These are phyloP conservation scores for Salicornia ramosissima DNA, from an alignment of 148 eudicot genomes.

Conservation along the genomic window DNA sequence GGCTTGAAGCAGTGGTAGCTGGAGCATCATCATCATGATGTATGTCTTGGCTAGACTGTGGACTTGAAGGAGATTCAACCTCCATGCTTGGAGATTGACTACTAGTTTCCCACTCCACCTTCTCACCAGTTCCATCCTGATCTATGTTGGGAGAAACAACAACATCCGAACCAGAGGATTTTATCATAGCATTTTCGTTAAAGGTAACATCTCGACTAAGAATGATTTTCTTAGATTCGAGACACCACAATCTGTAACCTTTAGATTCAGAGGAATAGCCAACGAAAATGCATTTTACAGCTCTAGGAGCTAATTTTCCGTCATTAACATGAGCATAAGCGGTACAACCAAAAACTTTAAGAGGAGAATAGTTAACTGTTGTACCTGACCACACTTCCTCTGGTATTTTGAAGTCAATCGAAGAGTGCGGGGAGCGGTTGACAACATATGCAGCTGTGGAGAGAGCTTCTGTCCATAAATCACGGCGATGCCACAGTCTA, in stretches of 20 bases:
- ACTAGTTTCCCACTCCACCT: constrained; percentile 3
- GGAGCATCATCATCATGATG: not conserved
- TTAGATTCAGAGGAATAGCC: not conserved
- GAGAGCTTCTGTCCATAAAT: not conserved
- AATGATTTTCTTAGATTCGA: not conserved
- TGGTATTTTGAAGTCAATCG: not conserved
- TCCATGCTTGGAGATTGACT: not conserved
- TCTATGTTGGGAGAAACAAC: not conserved
- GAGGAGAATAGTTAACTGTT: not conserved
- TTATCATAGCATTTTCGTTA: not conserved
- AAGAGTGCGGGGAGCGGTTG: not conserved
- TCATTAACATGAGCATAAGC: not conserved
- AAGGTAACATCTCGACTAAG: not conserved
- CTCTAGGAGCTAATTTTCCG: not conserved
- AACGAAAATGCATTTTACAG: not conserved
- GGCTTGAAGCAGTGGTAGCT: not conserved
- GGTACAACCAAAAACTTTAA: not conserved
- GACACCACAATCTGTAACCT: not conserved
- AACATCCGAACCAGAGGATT: not conserved
- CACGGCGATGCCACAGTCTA: not conserved
- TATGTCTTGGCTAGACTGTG: not conserved
- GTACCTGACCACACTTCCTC: not conserved
- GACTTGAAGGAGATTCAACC: not conserved
- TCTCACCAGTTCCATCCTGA: not conserved
- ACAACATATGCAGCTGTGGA: not conserved